Conservation (phyloP, 2,329 filamentous ascomycete species). For the Pseudogymnoascus sp. region DNA sequence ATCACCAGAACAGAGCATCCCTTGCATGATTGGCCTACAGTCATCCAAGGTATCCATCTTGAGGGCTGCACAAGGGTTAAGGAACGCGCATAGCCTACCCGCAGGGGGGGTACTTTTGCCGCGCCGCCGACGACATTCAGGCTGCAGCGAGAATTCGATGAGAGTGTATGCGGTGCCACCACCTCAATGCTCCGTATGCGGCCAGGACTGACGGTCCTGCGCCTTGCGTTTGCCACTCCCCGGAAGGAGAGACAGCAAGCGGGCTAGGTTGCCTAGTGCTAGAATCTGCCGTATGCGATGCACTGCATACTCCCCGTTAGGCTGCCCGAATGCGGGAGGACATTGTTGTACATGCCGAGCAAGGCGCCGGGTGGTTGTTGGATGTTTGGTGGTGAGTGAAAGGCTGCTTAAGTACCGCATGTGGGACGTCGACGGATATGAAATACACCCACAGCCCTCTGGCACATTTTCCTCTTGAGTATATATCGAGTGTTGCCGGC, state of each 20-base stretch:
- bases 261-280: background rate
- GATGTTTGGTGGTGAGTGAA: background rate
- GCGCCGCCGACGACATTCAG: slow-evolving; percentile 7
- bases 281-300: background rate
- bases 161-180: background rate
- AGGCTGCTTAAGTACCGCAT: slow-evolving; percentile 6
- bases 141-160: background rate
- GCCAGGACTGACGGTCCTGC: background rate
- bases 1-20: background rate
- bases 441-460: background rate
- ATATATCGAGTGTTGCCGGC: background rate
- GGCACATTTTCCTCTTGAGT: background rate
- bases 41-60: background rate
- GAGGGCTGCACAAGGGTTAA: background rate
- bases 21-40: background rate
- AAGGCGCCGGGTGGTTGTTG: background rate
- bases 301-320: slow-evolving; percentile 6
- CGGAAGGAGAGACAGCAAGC: background rate
- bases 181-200: background rate
- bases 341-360: slow-evolving; percentile 7
- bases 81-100: slow-evolving; percentile 2
- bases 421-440: background rate
- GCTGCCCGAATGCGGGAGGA: slow-evolving; percentile 1
- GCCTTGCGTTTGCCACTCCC: slow-evolving; percentile 1
- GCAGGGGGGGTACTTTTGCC: slow-evolving; percentile 3